A percentile compares a stretch with the other conserved stretches of the same genome.
These are phyloP conservation scores for Diaporthe citri DNA, from an alignment of 2,329 filamentous ascomycete species.

Conservation along the genomic window DNA sequence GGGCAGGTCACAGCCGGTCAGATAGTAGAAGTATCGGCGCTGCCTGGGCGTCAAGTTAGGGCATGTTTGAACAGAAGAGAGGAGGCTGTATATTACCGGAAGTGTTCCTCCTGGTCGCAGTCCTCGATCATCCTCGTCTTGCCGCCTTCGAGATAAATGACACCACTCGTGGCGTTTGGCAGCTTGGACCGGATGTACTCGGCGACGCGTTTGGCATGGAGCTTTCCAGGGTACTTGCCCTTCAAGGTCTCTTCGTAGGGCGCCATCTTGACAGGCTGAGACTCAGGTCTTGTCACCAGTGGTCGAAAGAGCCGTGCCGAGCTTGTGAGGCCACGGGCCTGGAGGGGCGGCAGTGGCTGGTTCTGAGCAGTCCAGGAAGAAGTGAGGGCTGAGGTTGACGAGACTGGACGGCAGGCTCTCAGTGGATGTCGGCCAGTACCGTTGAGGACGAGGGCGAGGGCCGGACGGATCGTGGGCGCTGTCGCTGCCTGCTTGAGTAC, in stretches of 20 bases:
- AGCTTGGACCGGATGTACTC: conserved; percentile 79
- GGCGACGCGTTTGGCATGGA: conserved; percentile 86
- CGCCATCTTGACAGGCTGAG: conserved; percentile 46
- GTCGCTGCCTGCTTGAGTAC: background rate
- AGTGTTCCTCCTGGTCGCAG: conserved; percentile 85
- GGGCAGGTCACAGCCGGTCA: conserved; percentile 85
- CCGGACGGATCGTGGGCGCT: background rate
- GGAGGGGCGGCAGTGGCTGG: background rate
- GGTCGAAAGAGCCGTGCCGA: background rate
- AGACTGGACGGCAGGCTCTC: background rate
- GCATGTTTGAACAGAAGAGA: background rate
- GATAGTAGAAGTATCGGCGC: conserved; percentile 93
- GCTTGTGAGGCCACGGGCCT: background rate
- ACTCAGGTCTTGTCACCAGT: background rate
- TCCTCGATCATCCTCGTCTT: conserved; percentile 87
- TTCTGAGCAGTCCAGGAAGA: background rate
- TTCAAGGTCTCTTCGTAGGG: conserved; percentile 65
- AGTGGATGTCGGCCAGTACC: background rate
- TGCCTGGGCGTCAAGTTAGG: conserved; percentile 66
- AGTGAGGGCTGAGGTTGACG: background rate
- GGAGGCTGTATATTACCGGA: conserved; percentile 68
- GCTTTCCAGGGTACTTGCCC: conserved; percentile 85
- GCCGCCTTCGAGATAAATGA: conserved; percentile 91
- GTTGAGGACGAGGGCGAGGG: background rate
- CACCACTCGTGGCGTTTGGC: conserved; percentile 72